phyloP scores from a whole-genome alignment of 192 early-diverging fungal genomes.

The Rhizophagus sp. region DNA sequence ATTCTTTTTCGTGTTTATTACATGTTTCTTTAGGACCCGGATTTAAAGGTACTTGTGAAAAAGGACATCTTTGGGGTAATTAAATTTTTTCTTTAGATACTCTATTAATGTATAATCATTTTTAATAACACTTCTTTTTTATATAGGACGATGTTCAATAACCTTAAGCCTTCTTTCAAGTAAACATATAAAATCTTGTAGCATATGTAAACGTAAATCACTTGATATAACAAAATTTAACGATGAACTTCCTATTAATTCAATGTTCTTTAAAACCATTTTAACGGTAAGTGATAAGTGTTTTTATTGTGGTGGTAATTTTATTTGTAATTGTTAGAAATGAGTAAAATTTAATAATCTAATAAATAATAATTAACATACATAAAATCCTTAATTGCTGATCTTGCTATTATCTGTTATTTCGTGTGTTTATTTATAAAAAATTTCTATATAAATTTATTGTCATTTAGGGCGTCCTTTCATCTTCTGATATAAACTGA shows the following conservation, averaged over 20 bases:
- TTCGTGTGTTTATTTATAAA: too few relatives aligned
- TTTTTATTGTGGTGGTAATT: conserved; percentile 17
- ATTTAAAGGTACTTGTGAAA: not conserved
- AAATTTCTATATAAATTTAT: too few relatives aligned
- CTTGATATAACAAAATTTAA: not conserved
- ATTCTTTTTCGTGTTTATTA: not conserved
- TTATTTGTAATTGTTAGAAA: not conserved
- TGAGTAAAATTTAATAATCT: too few relatives aligned
- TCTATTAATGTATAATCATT: not conserved
- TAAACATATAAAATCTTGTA: conserved; percentile 5
- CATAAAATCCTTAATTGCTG: too few relatives aligned
- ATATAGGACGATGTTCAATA: conserved; percentile 1
- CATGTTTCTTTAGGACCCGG: conserved; percentile 1
- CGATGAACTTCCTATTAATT: not conserved
- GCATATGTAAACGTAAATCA: conserved; percentile 8
- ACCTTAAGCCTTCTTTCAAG: not conserved
- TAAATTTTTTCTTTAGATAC: not conserved
- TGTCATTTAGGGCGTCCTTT: too few relatives aligned
- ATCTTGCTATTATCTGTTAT: too few relatives aligned
- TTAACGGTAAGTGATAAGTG: not conserved
- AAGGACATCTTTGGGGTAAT: conserved; percentile 17
- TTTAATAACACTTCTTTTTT: not conserved
- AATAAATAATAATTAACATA: too few relatives aligned
- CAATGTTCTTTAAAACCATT: conserved; percentile 14
- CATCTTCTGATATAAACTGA: too few relatives aligned